These are phyloP conservation scores for Mortierella sp. DNA, from an alignment of 371 early-diverging fungal species.

Conservation along the genomic window DNA sequence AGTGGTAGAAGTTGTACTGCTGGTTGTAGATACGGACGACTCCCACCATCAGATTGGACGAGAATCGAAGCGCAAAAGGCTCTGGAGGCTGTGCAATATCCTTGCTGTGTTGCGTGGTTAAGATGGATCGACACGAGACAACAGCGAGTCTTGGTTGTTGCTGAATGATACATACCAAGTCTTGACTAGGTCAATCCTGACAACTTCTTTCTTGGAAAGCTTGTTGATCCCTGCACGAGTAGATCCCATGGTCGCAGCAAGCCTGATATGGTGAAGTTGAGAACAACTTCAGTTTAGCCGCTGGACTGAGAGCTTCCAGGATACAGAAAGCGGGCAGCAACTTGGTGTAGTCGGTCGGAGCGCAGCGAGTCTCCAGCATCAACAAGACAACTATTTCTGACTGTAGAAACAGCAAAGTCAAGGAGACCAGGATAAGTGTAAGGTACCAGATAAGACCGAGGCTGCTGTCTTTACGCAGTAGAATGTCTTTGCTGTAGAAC, in stretches of 20 bases:
- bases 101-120: slow-evolving; percentile 22
- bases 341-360: no score
- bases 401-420: no score
- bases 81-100: slow-evolving; percentile 60
- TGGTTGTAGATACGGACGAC: slow-evolving; percentile 60
- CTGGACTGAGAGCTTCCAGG: no score
- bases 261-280: slow-evolving; percentile 20
- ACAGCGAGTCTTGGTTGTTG: no score
- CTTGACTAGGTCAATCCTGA: slow-evolving; percentile 52
- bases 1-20: slow-evolving; percentile 57
- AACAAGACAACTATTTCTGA: no score
- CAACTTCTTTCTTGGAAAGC: slow-evolving; percentile 55
- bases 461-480: slow-evolving; percentile 41
- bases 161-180: slow-evolving; percentile 44
- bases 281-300: no score
- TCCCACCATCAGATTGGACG: slow-evolving; percentile 65
- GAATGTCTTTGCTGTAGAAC: slow-evolving; percentile 53
- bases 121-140: background rate
- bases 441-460: slow-evolving; percentile 46
- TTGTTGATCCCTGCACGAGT: slow-evolving; percentile 50
- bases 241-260: slow-evolving; percentile 58
- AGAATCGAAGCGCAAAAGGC: slow-evolving; percentile 65
- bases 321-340: no score
- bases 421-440: background rate
- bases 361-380: no score